Conservation (phyloP, 371 early-diverging fungal species). For the Mycotypha africana region DNA sequence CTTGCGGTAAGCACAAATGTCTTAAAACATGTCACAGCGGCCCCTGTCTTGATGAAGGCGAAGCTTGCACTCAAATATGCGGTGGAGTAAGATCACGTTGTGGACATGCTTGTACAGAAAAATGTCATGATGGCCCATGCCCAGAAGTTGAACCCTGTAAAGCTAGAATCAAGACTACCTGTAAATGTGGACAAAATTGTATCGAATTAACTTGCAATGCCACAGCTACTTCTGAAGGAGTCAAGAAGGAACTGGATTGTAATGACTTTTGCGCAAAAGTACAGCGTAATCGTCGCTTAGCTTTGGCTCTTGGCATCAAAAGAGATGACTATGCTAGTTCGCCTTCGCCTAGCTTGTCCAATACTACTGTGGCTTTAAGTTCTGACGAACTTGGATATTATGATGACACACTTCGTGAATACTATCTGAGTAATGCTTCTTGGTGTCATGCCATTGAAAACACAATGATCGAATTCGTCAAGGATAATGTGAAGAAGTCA, state of each 20-base stretch:
- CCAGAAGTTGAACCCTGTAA: slow-evolving; percentile 58
- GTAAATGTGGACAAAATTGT: slow-evolving; percentile 67
- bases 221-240: slow-evolving; percentile 38
- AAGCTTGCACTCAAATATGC: slow-evolving; percentile 58
- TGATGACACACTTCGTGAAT: slow-evolving; percentile 56
- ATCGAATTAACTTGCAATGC: slow-evolving; percentile 58
- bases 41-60: slow-evolving; percentile 47
- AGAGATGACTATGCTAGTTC: slow-evolving; percentile 18
- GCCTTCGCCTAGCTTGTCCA: not conserved
- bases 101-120: slow-evolving; percentile 59
- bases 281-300: slow-evolving; percentile 67
- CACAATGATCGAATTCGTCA: slow-evolving; percentile 54
- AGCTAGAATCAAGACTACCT: slow-evolving; percentile 45
- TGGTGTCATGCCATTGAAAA: slow-evolving; percentile 65
- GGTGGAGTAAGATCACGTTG: slow-evolving; percentile 58
- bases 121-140: slow-evolving; percentile 69
- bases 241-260: slow-evolving; percentile 49
- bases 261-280: slow-evolving; percentile 69
- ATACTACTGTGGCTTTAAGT: not conserved
- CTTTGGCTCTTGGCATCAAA: slow-evolving; percentile 62
- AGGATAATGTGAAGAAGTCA: slow-evolving; percentile 40
- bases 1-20: slow-evolving; percentile 70
- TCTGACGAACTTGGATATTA: slow-evolving; percentile 50
- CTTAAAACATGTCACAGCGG: slow-evolving; percentile 69
- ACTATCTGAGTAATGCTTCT: slow-evolving; percentile 45